Conservation (phyloP, 2,329 filamentous ascomycete genomes). For the Venturia aucupariae region DNA sequence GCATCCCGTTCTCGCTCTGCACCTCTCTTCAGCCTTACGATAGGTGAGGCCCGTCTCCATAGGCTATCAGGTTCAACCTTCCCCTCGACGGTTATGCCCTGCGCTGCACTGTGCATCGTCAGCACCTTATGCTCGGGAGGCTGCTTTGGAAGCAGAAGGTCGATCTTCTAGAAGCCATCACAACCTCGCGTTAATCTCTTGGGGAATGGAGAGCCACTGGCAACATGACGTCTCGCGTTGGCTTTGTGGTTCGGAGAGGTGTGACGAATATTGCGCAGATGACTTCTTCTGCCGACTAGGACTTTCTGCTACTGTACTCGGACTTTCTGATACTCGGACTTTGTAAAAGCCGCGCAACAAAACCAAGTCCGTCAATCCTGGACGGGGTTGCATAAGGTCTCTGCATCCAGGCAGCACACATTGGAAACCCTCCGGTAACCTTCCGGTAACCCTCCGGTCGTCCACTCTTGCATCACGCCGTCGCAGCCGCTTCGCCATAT, state of each 20-base stretch:
- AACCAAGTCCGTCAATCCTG: not conserved
- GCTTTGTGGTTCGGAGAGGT: not conserved
- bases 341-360: not conserved
- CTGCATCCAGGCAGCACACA: slow-evolving; percentile 2
- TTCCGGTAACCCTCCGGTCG: too few relatives aligned
- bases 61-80: not conserved
- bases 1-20: not conserved
- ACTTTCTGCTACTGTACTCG: too few relatives aligned
- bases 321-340: not conserved
- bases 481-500: not conserved
- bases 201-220: not conserved
- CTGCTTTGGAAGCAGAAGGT: not conserved
- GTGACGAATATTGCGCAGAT: not conserved
- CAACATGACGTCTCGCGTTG: not conserved
- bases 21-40: not conserved
- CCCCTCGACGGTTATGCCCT: not conserved
- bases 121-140: slow-evolving; percentile 4
- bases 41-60: not conserved
- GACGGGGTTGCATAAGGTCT: not conserved
- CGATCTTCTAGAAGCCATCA: not conserved
- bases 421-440: not conserved
- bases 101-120: not conserved
- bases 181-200: not conserved
- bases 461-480: too few relatives aligned
- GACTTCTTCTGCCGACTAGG: not conserved